A percentile compares a stretch with the other conserved stretches of the same genome.
Conservation (phyloP, 2,329 filamentous ascomycete genomes). For the Ceratocystis eucalypticola region DNA sequence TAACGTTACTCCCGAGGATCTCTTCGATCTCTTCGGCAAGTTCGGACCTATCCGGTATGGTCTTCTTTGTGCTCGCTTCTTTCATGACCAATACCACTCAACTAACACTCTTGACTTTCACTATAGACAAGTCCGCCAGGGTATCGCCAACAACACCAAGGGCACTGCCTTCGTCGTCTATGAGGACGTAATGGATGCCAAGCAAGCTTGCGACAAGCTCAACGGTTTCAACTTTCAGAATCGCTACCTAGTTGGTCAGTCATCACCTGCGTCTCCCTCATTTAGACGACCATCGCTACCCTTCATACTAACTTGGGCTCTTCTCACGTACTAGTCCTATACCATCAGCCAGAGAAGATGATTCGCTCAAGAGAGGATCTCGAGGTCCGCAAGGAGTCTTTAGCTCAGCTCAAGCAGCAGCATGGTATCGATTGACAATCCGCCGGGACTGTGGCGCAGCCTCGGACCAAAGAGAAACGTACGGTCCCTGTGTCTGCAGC, state of each 20-base stretch:
- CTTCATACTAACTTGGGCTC: neutral
- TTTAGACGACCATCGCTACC: neutral
- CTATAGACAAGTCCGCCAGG: constrained; percentile 87
- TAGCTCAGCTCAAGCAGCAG: constrained; percentile 95
- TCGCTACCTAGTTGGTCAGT: constrained; percentile 91
- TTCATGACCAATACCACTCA: neutral
- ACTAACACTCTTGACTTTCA: neutral
- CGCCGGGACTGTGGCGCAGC: constrained; percentile 51
- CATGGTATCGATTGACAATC: constrained; percentile 96
- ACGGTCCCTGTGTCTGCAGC: constrained; percentile 18
- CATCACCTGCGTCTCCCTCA: neutral
- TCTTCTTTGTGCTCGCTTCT: constrained; percentile 35
- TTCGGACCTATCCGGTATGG: constrained; percentile 72
- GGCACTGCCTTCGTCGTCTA: constrained; percentile 98
- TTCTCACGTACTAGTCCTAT: constrained; percentile 36
- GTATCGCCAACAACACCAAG: constrained; percentile 93
- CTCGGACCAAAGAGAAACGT: constrained; percentile 22
- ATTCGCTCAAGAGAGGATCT: constrained; percentile 83
- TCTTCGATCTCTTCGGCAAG: constrained; percentile 97
- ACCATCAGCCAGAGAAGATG: constrained; percentile 54
- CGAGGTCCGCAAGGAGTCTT: constrained; percentile 83
- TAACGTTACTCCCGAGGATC: constrained; percentile 94
- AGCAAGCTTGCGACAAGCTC: constrained; percentile 96
- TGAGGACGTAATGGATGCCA: constrained; percentile 98
- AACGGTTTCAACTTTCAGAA: constrained; percentile 99